phyloP scores from a whole-genome alignment of 164 flowering plant species.

The Kingdonia uniflora region DNA sequence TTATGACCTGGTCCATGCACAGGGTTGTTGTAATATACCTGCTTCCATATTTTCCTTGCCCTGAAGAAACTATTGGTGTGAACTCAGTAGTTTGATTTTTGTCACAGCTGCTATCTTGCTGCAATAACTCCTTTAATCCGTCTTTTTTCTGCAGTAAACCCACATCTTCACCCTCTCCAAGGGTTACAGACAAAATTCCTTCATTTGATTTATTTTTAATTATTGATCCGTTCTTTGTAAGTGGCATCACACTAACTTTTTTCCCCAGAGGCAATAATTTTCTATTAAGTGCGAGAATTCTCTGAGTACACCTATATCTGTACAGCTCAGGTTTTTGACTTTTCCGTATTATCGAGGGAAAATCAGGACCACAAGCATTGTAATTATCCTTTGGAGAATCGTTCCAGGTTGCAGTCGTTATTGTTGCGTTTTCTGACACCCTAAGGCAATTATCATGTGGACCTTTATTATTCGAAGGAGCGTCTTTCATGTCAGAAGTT shows the following conservation, averaged over 20 bases:
- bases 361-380: slow-evolving; percentile 30
- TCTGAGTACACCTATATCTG: slow-evolving; percentile 68
- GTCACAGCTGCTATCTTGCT: slow-evolving; percentile 1
- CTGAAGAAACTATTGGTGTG: slow-evolving; percentile 13
- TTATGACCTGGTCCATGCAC: slow-evolving; percentile 8
- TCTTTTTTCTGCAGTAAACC: slow-evolving; percentile 10
- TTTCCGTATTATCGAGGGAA: slow-evolving; percentile 52
- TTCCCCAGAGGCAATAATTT: slow-evolving; percentile 25
- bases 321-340: slow-evolving; percentile 52
- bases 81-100: slow-evolving; percentile 16
- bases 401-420: slow-evolving; percentile 6
- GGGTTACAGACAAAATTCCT: slow-evolving; percentile 4
- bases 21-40: slow-evolving; percentile 6
- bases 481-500: slow-evolving; percentile 13
- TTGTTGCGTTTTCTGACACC: slow-evolving; percentile 5
- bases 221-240: slow-evolving; percentile 12
- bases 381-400: slow-evolving; percentile 13
- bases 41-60: too few relatives aligned
- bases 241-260: slow-evolving; percentile 11
- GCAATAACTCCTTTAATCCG: slow-evolving; percentile 9
- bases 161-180: slow-evolving; percentile 9
- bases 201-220: slow-evolving; percentile 20
- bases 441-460: slow-evolving; percentile 12
- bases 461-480: slow-evolving; percentile 12
- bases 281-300: slow-evolving; percentile 58